Conservation (phyloP, 306 rosid genomes). For the Fragaria ananassa region DNA sequence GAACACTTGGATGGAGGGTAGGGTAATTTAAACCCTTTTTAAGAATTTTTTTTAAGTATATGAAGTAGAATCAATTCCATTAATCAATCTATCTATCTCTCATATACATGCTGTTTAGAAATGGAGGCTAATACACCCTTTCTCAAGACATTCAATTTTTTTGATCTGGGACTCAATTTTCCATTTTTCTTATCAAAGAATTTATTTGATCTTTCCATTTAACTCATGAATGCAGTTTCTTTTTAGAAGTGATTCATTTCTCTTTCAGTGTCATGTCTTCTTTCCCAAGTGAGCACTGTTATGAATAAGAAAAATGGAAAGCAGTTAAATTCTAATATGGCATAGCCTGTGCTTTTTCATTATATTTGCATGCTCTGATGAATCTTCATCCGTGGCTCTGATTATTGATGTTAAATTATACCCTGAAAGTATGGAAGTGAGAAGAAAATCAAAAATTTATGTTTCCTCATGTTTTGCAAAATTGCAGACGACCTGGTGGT, state of each 20-base stretch:
- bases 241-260: background rate
- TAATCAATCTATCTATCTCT: background rate
- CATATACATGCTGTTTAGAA: background rate
- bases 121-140: background rate
- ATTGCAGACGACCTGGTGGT: slow-evolving; percentile 54
- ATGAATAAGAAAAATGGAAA: background rate
- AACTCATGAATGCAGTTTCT: background rate
- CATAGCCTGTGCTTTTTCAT: background rate
- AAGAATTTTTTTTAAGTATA: background rate
- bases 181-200: background rate
- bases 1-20: slow-evolving; percentile 59
- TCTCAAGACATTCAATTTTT: background rate
- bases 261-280: background rate
- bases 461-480: slow-evolving; percentile 3
- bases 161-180: background rate
- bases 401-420: background rate
- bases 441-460: background rate
- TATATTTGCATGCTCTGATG: background rate
- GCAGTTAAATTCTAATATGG: background rate
- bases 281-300: background rate
- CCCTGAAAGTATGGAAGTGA: background rate
- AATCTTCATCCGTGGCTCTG: background rate
- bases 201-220: background rate
- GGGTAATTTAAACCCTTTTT: background rate
- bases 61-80: background rate